These are phyloP conservation scores for Lanzia echinophila DNA, from an alignment of 2,329 filamentous ascomycete species.

Conservation along the genomic window DNA sequence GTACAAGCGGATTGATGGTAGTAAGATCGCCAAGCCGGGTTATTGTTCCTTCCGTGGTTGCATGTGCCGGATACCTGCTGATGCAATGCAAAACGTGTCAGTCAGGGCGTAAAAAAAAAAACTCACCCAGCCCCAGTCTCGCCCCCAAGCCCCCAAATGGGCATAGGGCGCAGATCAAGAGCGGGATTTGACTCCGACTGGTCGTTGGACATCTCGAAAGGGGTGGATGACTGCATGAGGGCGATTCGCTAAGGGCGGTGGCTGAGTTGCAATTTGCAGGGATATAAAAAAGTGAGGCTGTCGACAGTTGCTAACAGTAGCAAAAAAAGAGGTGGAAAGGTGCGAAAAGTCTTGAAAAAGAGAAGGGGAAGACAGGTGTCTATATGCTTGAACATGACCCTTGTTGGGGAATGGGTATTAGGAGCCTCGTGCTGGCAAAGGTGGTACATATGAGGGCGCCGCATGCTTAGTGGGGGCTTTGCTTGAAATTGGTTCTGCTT, in stretches of 20 bases:
- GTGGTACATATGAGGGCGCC: no score
- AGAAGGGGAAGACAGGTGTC: not conserved
- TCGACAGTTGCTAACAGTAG: not conserved
- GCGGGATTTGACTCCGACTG: not conserved
- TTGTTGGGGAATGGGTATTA: not conserved
- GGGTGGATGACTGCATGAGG: not conserved
- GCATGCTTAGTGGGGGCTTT: no score
- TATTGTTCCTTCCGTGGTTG: no score
- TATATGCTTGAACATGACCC: not conserved
- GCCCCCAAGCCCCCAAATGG: not conserved
- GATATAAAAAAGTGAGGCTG: not conserved
- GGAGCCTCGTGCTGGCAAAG: not conserved
- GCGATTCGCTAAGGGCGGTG: not conserved
- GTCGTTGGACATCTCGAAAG: not conserved
- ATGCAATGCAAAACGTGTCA: no score
- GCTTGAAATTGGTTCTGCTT: no score
- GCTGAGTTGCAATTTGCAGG: not conserved
- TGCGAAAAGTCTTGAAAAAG: not conserved
- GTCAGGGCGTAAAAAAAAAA: conserved; percentile 5
- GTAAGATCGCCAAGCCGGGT: no score
- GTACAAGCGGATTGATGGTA: no score
- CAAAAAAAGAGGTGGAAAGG: conserved; percentile 1
- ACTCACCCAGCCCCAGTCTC: conserved; percentile 4
- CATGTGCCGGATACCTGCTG: no score
- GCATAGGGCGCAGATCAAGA: not conserved